These are phyloP conservation scores for Cercospora janseana DNA, from an alignment of 2,329 filamentous ascomycete species.

Conservation along the genomic window DNA sequence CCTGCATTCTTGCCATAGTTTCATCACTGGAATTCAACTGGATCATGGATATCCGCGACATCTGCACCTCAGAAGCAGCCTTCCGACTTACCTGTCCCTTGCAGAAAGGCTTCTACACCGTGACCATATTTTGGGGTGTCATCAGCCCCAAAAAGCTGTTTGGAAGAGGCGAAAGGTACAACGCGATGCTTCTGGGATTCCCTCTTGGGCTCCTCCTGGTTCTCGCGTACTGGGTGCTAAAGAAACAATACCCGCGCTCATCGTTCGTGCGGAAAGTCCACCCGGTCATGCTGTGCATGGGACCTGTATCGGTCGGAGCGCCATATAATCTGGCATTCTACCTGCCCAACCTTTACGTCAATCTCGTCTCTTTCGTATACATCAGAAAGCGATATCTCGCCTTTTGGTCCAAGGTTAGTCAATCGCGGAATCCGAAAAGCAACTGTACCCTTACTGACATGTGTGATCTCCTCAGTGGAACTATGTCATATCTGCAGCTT, in stretches of 20 bases:
- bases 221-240: conserved; percentile 6
- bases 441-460: not conserved
- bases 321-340: conserved; percentile 15
- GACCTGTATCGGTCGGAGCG: conserved; percentile 9
- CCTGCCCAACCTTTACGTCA: conserved; percentile 8
- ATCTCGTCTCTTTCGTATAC: conserved; percentile 14
- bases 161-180: conserved; percentile 9
- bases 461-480: conserved; percentile 7
- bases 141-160: conserved; percentile 12
- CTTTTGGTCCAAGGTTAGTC: conserved; percentile 16
- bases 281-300: conserved; percentile 13
- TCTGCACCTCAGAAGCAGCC: conserved; percentile 5
- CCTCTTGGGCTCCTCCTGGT: conserved; percentile 11
- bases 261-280: conserved; percentile 3
- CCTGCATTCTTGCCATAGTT: conserved; percentile 74
- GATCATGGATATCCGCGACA: conserved; percentile 14
- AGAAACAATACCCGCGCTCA: conserved; percentile 11
- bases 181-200: conserved; percentile 14
- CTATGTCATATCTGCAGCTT: conserved; percentile 13
- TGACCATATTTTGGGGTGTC: conserved; percentile 12
- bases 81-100: conserved; percentile 10
- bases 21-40: conserved; percentile 69
- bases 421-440: not conserved
- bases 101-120: conserved; percentile 11
- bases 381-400: conserved; percentile 13